phyloP scores from a whole-genome alignment of 345 rosid species.

The Laguncularia racemosa region DNA sequence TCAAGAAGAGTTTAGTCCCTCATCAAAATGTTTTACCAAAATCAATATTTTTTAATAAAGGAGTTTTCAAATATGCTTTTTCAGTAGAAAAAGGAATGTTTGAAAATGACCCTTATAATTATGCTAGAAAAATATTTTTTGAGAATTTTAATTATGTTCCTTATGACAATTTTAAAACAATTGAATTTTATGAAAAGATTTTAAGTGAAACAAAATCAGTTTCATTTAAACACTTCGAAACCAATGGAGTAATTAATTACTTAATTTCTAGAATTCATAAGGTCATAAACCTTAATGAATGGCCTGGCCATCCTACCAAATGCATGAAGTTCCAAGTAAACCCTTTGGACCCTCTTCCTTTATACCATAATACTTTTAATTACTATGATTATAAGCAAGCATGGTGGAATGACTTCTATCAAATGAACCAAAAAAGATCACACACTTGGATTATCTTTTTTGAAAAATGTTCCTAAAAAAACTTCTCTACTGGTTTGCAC shows the following conservation, averaged over 20 bases:
- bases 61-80: background rate
- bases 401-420: background rate
- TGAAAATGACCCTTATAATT: background rate
- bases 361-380: background rate
- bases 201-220: background rate
- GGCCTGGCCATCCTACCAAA: background rate
- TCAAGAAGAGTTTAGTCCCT: background rate
- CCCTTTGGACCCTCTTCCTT: background rate
- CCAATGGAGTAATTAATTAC: background rate
- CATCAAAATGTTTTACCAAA: background rate
- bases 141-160: background rate
- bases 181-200: background rate
- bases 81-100: background rate
- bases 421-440: background rate
- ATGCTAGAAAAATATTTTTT: background rate
- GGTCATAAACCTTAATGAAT: too few relatives aligned
- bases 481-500: too few relatives aligned
- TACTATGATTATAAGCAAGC: background rate
- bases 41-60: background rate
- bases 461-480: too few relatives aligned
- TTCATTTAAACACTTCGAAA: background rate
- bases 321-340: background rate
- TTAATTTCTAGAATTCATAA: background rate
- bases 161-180: background rate
- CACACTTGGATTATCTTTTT: background rate